Evolutionary conservation across 225 moss, liverwort and hornwort species (phyloP).

Genomic region (Ulota crispa): DNA sequence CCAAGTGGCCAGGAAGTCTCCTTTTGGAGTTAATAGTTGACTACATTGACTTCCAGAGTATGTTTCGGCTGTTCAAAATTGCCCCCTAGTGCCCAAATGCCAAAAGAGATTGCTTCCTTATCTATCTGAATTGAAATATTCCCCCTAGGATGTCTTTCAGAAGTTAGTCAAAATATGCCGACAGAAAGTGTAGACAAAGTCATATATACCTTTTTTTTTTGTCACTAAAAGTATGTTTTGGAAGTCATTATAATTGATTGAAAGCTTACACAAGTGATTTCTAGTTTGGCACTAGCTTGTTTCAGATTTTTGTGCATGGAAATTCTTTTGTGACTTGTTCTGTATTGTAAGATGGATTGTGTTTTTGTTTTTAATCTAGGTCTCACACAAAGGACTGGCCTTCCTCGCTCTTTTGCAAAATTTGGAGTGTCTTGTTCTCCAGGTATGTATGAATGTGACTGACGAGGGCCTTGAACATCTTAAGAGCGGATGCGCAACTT

Average conservation of each 20-base stretch:
- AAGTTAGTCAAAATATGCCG: neutral
- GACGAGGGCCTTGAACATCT: conserved; percentile 63
- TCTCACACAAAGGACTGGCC: conserved; percentile 60
- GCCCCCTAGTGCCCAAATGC: too few species aligned
- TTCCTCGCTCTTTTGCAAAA: conserved; percentile 50
- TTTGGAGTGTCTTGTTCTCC: conserved; percentile 60
- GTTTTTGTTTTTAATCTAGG: conserved; percentile 41
- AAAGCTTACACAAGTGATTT: neutral
- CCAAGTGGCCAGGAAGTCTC: neutral
- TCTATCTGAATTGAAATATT: neutral
- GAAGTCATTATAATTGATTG: neutral
- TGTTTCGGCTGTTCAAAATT: neutral
- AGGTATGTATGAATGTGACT: conserved; percentile 71
- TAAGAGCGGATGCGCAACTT: conserved; percentile 40
- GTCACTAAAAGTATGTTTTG: neutral
- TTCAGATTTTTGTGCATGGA: neutral
- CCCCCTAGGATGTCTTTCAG: neutral
- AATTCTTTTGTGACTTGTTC: neutral
- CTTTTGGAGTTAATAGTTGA: neutral
- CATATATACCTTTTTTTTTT: neutral
- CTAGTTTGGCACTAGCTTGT: neutral
- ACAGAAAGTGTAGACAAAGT: too few species aligned
- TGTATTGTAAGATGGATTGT: conserved; percentile 1
- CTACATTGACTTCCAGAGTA: neutral
- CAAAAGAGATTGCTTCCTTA: too few species aligned